Percentiles rank a stretch among this genome's conserved stretches.
Conservation (phyloP, 208 protist genomes). For the Leptomonas pyrrhocoris region DNA sequence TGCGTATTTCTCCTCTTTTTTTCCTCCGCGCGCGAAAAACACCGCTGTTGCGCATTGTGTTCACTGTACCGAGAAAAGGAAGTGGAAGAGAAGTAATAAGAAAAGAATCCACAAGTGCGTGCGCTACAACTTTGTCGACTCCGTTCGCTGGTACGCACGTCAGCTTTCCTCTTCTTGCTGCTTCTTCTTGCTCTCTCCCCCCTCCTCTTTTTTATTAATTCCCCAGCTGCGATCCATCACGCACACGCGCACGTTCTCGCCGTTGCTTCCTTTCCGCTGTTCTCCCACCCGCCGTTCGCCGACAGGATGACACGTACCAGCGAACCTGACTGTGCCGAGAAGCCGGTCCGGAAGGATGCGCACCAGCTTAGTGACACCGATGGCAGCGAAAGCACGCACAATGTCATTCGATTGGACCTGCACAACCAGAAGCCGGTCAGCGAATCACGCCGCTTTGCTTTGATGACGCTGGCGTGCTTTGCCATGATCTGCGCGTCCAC, state of each 20-base stretch:
- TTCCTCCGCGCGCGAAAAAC: no score
- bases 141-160: no score
- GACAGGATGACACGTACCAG: neutral
- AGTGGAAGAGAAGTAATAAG: no score
- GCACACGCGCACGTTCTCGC: no score
- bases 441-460: conserved; percentile 44
- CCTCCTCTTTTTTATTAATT: neutral
- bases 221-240: neutral
- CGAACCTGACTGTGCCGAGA: neutral
- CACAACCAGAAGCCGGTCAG: conserved; percentile 23
- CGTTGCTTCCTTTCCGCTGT: no score
- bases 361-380: neutral
- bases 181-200: neutral
- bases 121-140: no score
- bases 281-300: no score
- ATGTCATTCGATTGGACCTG: conserved; percentile 26
- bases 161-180: neutral
- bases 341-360: neutral
- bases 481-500: conserved; percentile 42
- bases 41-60: no score
- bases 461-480: conserved; percentile 33
- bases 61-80: no score
- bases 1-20: no score
- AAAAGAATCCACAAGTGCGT: no score
- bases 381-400: neutral